Evolutionary conservation across 495 filamentous ascomycete species (phyloP).

Genomic region (Aspergillus bridgeri): DNA sequence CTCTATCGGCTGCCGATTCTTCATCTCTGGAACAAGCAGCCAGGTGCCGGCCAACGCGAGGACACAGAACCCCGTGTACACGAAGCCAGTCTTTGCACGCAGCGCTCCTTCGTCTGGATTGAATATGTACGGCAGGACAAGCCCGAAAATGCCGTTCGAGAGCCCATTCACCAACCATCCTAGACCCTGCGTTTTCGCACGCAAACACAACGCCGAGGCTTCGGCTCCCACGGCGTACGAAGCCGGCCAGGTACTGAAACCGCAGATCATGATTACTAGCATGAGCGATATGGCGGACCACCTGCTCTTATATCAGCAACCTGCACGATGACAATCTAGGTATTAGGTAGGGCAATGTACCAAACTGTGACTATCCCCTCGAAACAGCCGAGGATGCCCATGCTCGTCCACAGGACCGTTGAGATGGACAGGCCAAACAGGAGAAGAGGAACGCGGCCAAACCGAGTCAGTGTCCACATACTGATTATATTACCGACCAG

Average conservation of each 20-base stretch:
- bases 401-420: constrained; percentile 26
- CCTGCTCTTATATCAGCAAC: constrained; percentile 12
- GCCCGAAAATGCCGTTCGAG: constrained; percentile 23
- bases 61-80: constrained; percentile 27
- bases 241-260: constrained; percentile 33
- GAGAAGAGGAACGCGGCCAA: constrained; percentile 28
- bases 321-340: no score
- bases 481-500: constrained; percentile 30
- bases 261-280: constrained; percentile 24
- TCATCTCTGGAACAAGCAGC: constrained; percentile 36
- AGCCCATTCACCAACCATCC: constrained; percentile 31
- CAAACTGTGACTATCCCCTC: constrained; percentile 24
- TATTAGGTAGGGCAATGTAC: constrained; percentile 23
- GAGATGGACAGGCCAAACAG: constrained; percentile 14
- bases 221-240: constrained; percentile 34
- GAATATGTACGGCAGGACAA: constrained; percentile 35
- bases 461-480: constrained; percentile 23
- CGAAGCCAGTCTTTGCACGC: constrained; percentile 31
- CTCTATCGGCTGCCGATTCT: constrained; percentile 26
- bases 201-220: constrained; percentile 30
- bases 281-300: constrained; percentile 30
- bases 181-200: constrained; percentile 34
- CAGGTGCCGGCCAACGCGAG: constrained; percentile 19
- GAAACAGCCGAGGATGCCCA: constrained; percentile 36
- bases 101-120: constrained; percentile 31